phyloP scores from a whole-genome alignment of 1,284 basidiomycete genomes.

The Ganoderma sinense region DNA sequence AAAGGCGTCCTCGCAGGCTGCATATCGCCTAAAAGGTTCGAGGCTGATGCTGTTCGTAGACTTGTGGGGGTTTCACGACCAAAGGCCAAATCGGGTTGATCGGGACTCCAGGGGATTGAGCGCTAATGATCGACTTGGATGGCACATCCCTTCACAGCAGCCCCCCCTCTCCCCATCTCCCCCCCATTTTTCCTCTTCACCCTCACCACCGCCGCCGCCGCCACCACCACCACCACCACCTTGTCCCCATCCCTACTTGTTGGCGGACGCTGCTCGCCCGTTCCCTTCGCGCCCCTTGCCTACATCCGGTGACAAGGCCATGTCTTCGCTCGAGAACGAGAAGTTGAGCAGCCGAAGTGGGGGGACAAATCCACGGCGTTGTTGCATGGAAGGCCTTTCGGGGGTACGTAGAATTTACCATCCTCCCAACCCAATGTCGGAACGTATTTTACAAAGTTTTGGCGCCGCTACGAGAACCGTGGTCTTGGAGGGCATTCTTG shows the following conservation, averaged over 20 bases:
- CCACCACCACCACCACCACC: background rate
- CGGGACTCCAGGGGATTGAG: background rate
- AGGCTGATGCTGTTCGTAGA: background rate
- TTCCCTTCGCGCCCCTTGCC: no score
- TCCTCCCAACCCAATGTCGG: background rate
- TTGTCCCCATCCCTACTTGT: no score
- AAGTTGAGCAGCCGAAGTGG: background rate
- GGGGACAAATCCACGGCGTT: background rate
- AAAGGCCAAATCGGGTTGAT: background rate
- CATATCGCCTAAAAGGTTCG: background rate
- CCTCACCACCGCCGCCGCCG: background rate
- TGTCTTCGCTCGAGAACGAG: background rate
- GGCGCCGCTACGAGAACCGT: background rate
- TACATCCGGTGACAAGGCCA: background rate
- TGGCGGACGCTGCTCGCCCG: no score
- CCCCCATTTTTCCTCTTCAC: background rate
- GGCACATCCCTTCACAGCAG: background rate
- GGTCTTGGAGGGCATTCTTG: background rate
- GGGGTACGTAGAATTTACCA: background rate
- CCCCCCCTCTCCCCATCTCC: background rate
- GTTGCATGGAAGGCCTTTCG: background rate
- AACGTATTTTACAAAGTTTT: background rate
- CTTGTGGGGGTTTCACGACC: background rate
- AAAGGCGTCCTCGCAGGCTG: background rate
- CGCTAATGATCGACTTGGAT: background rate